A percentile compares a stretch with the other conserved stretches of the same genome.
phyloP scores from a whole-genome alignment of 306 rosid genomes.

The Clitoria ternatea region DNA sequence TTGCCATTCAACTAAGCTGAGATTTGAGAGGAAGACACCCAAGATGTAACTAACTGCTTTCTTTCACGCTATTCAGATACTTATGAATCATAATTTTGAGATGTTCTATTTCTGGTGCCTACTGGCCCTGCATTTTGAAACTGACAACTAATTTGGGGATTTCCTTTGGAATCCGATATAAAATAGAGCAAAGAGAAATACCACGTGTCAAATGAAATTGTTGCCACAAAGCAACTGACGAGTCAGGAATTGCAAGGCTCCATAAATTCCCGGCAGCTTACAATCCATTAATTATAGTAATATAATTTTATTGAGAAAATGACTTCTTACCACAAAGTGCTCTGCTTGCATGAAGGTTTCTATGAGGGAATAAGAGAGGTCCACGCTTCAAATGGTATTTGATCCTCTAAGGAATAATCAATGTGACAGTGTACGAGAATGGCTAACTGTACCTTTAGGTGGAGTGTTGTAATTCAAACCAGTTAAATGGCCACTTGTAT shows the following conservation, averaged over 20 bases:
- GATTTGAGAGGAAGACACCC: not conserved
- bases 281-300: too few species aligned
- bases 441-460: constrained; percentile 47
- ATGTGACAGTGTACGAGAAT: constrained; percentile 82
- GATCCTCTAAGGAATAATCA: constrained; percentile 29
- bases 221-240: not conserved
- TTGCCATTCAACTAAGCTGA: not conserved
- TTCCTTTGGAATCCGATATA: not conserved
- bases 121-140: not conserved
- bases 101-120: not conserved
- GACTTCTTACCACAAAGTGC: not conserved
- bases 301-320: not conserved
- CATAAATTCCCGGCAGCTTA: not conserved
- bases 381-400: not conserved
- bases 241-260: not conserved
- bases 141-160: not conserved
- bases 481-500: constrained; percentile 70
- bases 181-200: constrained; percentile 3
- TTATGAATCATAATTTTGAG: too few species aligned
- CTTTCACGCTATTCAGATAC: not conserved
- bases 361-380: not conserved
- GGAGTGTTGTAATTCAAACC: constrained; percentile 46
- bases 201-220: not conserved
- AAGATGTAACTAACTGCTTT: not conserved
- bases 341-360: not conserved